Conservation (phyloP, 2,329 filamentous ascomycete species). For the Aspergillus sp. region DNA sequence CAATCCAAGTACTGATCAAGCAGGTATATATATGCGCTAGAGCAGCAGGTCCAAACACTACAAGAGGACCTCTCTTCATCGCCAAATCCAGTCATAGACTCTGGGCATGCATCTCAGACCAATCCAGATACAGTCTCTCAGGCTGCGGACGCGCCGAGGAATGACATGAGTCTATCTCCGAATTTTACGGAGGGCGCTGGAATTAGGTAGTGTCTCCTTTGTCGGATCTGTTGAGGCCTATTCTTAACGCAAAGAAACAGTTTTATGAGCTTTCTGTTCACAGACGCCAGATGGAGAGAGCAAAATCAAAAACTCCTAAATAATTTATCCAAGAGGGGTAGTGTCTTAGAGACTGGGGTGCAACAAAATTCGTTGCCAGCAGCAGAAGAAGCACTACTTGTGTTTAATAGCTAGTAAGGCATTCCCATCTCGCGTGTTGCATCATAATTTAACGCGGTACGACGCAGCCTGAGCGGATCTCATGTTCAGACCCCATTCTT, state of each 20-base stretch:
- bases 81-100: not conserved
- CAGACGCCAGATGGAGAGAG: conserved; percentile 17
- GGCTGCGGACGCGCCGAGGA: not conserved
- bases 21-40: conserved; percentile 26
- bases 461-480: conserved; percentile 11
- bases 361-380: conserved; percentile 14
- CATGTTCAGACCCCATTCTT: conserved; percentile 27
- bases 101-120: too few species aligned
- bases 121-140: not conserved
- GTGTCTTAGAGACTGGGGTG: conserved; percentile 11
- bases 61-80: not conserved
- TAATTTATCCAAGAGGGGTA: conserved; percentile 6
- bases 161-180: not conserved
- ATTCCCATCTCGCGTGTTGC: not conserved
- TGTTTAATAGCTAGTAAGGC: conserved; percentile 22
- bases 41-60: conserved; percentile 16
- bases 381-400: conserved; percentile 4
- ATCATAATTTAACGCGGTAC: too few species aligned
- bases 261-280: conserved; percentile 18
- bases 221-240: not conserved
- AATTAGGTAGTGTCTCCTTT: conserved; percentile 8
- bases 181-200: conserved; percentile 9
- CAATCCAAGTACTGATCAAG: not conserved
- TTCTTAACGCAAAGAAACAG: conserved; percentile 1
- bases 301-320: conserved; percentile 17